Base-by-base conservation (phyloP, 805 yeast genomes). In the Myxozyma monticola region DNA sequence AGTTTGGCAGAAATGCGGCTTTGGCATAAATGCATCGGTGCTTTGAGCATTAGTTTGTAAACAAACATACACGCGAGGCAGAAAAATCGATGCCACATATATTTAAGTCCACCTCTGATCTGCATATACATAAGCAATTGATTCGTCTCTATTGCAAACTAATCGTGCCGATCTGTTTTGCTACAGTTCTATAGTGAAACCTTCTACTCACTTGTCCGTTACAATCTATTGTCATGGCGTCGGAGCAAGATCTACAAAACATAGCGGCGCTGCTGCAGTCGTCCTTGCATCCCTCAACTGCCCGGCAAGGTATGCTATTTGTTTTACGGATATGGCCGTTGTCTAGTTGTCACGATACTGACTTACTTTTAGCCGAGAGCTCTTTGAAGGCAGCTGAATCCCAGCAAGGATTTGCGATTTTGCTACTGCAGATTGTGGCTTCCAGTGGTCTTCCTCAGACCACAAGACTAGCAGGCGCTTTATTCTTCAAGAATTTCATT, bases 401-500 rank as follows among this genome's bases (percentile, higher is more conserved):
- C 1, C 75, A 75, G 44, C 80, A 80, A 30, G 96, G 95, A 3
- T 93, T 93, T 67, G 76, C 95, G 7, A 71, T 88, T 40, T 78
- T 82, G 26, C 70, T 93, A 33, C 69, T 93, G 48, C 89, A 85
- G 62, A 79, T 90, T 15, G 86, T 89, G 29, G 88, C 95, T 3
- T 76, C 85, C 14, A 74, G 75, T 36, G 63, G 82, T 36, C 75
- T 77, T 2, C 65, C 67, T 4, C 51, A 43, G 4, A 72, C 85
- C 1, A 78, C 85, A 1, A 76, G 97, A 54, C 72, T 90, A 41
- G 96, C 99, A 1, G 96, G 87, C 17, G 88, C 96, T 0, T 71
- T 95, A 45, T 89, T 85, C 68, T 88, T 93, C 71, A 93, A 93
- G 67, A 93, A 93, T 66, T 77, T 88, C 54, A 76, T 93, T 56